These are phyloP conservation scores for Kwoniella mangroviensis DNA, from an alignment of 768 basidiomycete species.

Conservation along the genomic window DNA sequence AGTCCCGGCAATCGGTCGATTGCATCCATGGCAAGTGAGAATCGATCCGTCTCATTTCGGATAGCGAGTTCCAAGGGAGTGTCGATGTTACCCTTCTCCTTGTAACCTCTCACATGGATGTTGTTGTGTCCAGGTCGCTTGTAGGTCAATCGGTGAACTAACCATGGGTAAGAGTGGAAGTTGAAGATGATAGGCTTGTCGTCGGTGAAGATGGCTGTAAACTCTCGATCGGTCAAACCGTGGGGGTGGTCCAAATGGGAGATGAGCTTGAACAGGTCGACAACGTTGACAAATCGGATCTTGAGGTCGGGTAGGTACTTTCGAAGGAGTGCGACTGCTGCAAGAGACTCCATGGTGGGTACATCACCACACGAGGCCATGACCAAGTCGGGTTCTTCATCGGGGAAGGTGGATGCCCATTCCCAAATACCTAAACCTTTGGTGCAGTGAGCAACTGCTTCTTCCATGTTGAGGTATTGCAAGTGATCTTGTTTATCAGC, in stretches of 20 bases:
- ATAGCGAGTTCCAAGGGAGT: conserved; percentile 48
- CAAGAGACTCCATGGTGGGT: conserved; percentile 83
- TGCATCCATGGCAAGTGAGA: conserved; percentile 51
- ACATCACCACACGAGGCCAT: conserved; percentile 84
- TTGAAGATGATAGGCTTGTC: conserved; percentile 69
- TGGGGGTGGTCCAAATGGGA: conserved; percentile 62
- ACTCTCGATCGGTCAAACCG: conserved; percentile 45
- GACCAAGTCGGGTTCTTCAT: conserved; percentile 62
- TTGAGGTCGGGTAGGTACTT: conserved; percentile 64
- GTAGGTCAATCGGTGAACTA: conserved; percentile 51
- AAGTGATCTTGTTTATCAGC: conserved; percentile 71
- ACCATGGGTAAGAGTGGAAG: conserved; percentile 70
- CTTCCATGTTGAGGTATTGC: conserved; percentile 43
- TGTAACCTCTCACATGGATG: conserved; percentile 47
- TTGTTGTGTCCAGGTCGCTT: conserved; percentile 37
- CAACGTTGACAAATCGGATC: conserved; percentile 85
- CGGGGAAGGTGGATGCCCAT: conserved; percentile 74
- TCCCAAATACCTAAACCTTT: conserved; percentile 89
- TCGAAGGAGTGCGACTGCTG: conserved; percentile 77
- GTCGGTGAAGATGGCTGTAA: conserved; percentile 47
- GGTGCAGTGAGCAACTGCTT: conserved; percentile 68
- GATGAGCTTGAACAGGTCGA: conserved; percentile 83
- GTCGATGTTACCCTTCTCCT: conserved; percentile 53
- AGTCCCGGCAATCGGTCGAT: conserved; percentile 46
- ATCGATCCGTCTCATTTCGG: conserved; percentile 43